Evolutionary conservation across 2,329 filamentous ascomycete species (phyloP), one percentile per base, ranked within the genome.

Genomic region (Ilyonectria sp.): DNA sequence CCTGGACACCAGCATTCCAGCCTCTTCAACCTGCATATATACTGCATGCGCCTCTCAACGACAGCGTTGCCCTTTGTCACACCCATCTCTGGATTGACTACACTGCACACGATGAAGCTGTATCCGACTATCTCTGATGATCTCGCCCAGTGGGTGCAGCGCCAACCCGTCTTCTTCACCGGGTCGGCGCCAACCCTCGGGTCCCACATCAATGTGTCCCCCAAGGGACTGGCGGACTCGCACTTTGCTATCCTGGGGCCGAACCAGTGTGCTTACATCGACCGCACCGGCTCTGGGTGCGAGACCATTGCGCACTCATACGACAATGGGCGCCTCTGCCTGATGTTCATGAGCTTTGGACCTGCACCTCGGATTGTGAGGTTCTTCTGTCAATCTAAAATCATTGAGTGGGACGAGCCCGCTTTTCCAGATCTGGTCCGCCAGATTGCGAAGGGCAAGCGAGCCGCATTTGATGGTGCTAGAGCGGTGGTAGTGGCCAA

Each of bases 261-360:
- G 33, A 91, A 86, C 68, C 82, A 83, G n/a, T 87, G 86, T 64
- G 91, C 89, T 29, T 95, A 94, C 76, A 84, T 94, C 62, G 93
- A 95, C 76, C 87, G 90, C 67, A 94, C 91, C 1, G 93, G 93
- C 33, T 93, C 90, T 35, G 93, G 93, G 26, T 90, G 86, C 75
- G 93, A 95, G 82, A 95, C 93, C 3, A 91, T 95, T 67, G 85
- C 89, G 5, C 93, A 95, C 75, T 80, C 93, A 11, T 91, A 93
- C 77, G 93, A 95, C 76, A 95, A 95, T 74, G 91, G 90, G 33
- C 87, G 93, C 17, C 86, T 93, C 19, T 94, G 92, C 6, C 81
- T 95, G 75, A 90, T 94, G 86, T 94, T 94, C 81, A 91, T 87
- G 77, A 90, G 88, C 23, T 93, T 92, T 69, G 88, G 86, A 1